These are phyloP conservation scores for Aureoboletus auriporus DNA, from an alignment of 768 basidiomycete species.

Conservation along the genomic window DNA sequence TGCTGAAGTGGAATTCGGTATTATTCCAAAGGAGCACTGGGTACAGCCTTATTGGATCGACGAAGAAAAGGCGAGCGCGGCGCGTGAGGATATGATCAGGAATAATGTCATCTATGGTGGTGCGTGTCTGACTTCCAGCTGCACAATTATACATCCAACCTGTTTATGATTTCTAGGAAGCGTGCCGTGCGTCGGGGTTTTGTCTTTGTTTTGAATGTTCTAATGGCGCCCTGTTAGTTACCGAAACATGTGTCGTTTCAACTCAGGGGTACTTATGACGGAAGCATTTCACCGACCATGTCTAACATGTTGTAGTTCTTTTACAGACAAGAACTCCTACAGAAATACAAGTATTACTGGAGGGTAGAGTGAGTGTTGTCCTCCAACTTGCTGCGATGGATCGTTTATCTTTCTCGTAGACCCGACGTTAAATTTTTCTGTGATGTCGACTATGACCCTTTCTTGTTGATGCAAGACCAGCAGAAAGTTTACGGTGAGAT, in stretches of 20 bases:
- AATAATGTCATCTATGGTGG: conserved; percentile 67
- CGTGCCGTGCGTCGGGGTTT: conserved; percentile 51
- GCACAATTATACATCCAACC: conserved; percentile 2
- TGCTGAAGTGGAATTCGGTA: conserved; percentile 47
- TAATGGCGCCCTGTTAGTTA: conserved; percentile 45
- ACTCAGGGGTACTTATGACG: conserved; percentile 62
- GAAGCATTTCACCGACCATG: neutral
- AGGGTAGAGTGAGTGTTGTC: conserved; percentile 68
- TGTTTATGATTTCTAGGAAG: conserved; percentile 44
- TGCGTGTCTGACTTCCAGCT: conserved; percentile 15
- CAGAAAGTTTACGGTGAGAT: conserved; percentile 75
- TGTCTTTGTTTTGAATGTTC: neutral
- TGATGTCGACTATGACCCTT: conserved; percentile 75
- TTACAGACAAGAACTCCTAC: conserved; percentile 73
- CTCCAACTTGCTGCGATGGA: conserved; percentile 1
- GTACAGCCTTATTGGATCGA: conserved; percentile 76
- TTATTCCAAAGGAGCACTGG: conserved; percentile 71
- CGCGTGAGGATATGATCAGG: conserved; percentile 59
- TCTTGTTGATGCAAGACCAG: conserved; percentile 73
- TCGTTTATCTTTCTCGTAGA: conserved; percentile 31
- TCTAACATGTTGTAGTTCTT: conserved; percentile 55
- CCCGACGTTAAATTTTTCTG: conserved; percentile 82
- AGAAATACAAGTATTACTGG: conserved; percentile 85
- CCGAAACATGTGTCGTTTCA: conserved; percentile 94
- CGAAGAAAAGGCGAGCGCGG: conserved; percentile 55